Conservation (phyloP, 192 early-diverging fungal genomes). For the Dimargaris cristalligena region DNA sequence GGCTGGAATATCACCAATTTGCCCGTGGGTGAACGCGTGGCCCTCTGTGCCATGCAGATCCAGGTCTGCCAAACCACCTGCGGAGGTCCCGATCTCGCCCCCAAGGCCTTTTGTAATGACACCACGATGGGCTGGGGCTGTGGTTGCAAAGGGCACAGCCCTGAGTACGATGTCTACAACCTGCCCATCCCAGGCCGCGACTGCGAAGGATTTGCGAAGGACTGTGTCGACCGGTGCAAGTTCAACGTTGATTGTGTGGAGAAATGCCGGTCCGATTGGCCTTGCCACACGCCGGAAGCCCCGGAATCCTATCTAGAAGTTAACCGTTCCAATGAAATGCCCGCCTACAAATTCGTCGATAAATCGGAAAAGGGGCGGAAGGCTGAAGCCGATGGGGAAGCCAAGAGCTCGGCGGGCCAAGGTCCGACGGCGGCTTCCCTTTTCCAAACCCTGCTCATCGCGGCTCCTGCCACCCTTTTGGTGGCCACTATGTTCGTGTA, state of each 20-base stretch:
- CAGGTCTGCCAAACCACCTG: slow-evolving; percentile 30
- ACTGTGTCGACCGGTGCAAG: slow-evolving; percentile 23
- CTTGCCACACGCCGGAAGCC: slow-evolving; percentile 28
- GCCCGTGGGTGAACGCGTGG: slow-evolving; percentile 16
- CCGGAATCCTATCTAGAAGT: slow-evolving; percentile 26
- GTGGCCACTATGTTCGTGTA: no score
- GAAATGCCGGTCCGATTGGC: slow-evolving; percentile 20
- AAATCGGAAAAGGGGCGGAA: not conserved
- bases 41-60: slow-evolving; percentile 25
- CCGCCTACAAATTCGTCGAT: slow-evolving; percentile 13
- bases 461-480: no score
- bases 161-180: slow-evolving; percentile 27
- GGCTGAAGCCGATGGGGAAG: no score
- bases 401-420: no score
- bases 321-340: slow-evolving; percentile 8
- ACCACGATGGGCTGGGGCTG: slow-evolving; percentile 38
- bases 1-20: slow-evolving; percentile 26
- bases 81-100: slow-evolving; percentile 22
- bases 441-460: no score
- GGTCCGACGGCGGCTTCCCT: no score
- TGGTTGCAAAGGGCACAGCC: slow-evolving; percentile 24
- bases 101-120: slow-evolving; percentile 33
- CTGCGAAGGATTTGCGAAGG: slow-evolving; percentile 21
- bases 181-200: slow-evolving; percentile 28
- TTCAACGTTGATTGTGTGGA: slow-evolving; percentile 14